Percentiles rank a stretch among this genome's conserved stretches.
phyloP scores from a whole-genome alignment of 73 alveolate species.

The Symbiodinium pilosum region DNA sequence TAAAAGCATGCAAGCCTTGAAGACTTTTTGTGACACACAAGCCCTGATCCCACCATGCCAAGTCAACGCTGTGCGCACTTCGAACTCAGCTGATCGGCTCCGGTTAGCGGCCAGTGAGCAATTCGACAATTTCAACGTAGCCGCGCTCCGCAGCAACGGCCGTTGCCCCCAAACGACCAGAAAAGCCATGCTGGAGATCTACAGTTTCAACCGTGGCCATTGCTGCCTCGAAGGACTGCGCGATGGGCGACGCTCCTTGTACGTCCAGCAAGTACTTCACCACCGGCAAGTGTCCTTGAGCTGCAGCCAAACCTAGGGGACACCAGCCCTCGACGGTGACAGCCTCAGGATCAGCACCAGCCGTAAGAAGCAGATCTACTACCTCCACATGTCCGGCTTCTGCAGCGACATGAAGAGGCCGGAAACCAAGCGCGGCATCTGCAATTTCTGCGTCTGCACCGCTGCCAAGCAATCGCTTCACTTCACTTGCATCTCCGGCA shows the following conservation, averaged over 20 bases:
- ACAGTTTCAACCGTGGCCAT: neutral
- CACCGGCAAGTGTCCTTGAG: conserved; percentile 34
- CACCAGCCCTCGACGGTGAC: conserved; percentile 57
- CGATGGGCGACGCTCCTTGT: neutral
- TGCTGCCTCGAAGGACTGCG: neutral
- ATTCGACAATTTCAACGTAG: neutral
- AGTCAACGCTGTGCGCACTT: no score
- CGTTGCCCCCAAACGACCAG: conserved; percentile 30
- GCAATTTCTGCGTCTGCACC: neutral
- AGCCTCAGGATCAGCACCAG: conserved; percentile 47
- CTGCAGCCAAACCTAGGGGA: conserved; percentile 45
- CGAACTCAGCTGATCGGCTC: no score
- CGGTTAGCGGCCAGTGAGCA: neutral
- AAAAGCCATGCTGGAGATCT: conserved; percentile 45
- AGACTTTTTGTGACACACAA: no score
- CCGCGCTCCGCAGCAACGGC: conserved; percentile 44
- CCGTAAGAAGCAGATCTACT: neutral
- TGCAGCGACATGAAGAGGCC: conserved; percentile 51
- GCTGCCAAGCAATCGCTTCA: neutral
- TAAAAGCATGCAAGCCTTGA: no score
- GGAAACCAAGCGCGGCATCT: conserved; percentile 26
- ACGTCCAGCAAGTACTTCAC: neutral
- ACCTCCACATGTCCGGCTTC: conserved; percentile 56
- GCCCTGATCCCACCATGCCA: no score
- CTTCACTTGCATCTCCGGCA: neutral